Evolutionary conservation across 495 filamentous ascomycete species (phyloP), one percentile per base, ranked within the genome.

Genomic region (Cercophora sp.): DNA sequence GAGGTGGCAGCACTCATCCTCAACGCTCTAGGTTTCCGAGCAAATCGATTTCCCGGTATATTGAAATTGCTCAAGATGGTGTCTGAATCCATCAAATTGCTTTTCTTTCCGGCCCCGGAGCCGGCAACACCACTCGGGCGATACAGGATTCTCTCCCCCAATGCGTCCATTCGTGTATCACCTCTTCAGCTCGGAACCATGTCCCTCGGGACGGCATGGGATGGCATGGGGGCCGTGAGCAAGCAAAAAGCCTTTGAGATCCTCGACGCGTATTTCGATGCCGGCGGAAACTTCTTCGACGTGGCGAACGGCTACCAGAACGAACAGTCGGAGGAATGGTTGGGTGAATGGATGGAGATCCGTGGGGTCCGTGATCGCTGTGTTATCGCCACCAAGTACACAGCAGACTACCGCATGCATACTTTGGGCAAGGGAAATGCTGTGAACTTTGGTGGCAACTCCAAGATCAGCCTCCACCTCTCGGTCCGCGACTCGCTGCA

Each of bases 341-440:
- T 45, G 10, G 11, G 16, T 16, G 40, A 22, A 23, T 43, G 40
- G 40, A 43, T 43, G 40, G 22, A 43, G 40, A 11, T 6, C 10
- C 40, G 31, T 4, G 46, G 20, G 10, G 18, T 36, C 19, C 46
- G 46, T 6, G 46, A 48, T 16, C 31, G 31, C 6, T 4, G 13
- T 23, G 85, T 91, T 48, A 69, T 89, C 50, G 85, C 85, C 0
- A 89, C 87, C 15, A 89, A 89, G 63, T 91, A 77, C 65, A 82
- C 80, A 15, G 77, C 75, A 22, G 64, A 64, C 54, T 79, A 60
- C 61, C 58, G 65, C 39, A 27, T 42, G 9, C n/a, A 27, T n/a
- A 24, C 24, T 3, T 24, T 40, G 0, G 48, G 35, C n/a, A 51
- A 55, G 5, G 62, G 64, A 2, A 52, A 59, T 27, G 56, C 40